Evolutionary conservation across 129 eudicot species (phyloP).

Genomic region (Lonicera japonica): DNA sequence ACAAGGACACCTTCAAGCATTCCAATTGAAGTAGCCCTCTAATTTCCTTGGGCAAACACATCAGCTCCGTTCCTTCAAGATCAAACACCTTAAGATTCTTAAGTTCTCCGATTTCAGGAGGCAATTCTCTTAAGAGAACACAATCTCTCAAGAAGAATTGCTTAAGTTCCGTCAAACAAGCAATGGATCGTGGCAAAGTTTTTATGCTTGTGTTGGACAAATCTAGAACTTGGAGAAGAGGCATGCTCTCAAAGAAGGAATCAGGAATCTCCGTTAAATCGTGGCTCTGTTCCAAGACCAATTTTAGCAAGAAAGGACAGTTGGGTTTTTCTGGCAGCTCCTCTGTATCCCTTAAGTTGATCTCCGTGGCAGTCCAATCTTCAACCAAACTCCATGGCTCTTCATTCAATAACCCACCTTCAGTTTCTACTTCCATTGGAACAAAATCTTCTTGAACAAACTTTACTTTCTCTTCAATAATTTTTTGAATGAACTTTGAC

Average conservation of each 20-base stretch:
- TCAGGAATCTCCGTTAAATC: conserved; percentile 7
- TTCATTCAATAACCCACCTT: background rate
- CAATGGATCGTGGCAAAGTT: conserved; percentile 29
- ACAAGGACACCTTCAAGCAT: conserved; percentile 24
- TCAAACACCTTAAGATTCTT: conserved; percentile 29
- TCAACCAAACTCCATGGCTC: background rate
- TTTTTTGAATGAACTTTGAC: too few relatives aligned
- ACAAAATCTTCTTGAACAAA: too few relatives aligned
- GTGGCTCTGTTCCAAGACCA: conserved; percentile 21
- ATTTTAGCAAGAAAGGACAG: conserved; percentile 1
- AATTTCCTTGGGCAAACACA: conserved; percentile 26
- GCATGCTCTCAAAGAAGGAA: conserved; percentile 17
- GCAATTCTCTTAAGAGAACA: conserved; percentile 15
- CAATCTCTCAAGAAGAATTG: conserved; percentile 23
- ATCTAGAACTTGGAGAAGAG: conserved; percentile 23
- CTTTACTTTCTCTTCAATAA: too few relatives aligned
- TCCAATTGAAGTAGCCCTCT: conserved; percentile 2
- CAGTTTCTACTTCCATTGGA: too few relatives aligned
- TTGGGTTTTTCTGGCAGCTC: conserved; percentile 7
- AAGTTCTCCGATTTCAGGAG: conserved; percentile 27
- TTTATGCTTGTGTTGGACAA: conserved; percentile 25
- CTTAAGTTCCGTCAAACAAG: conserved; percentile 10
- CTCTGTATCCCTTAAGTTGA: background rate
- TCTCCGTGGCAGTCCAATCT: background rate
- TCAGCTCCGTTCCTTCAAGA: conserved; percentile 27